A percentile compares a stretch with the other conserved stretches of the same genome.
These are phyloP conservation scores for Leccinum incarnatum DNA, from an alignment of 768 basidiomycete species.

Conservation along the genomic window DNA sequence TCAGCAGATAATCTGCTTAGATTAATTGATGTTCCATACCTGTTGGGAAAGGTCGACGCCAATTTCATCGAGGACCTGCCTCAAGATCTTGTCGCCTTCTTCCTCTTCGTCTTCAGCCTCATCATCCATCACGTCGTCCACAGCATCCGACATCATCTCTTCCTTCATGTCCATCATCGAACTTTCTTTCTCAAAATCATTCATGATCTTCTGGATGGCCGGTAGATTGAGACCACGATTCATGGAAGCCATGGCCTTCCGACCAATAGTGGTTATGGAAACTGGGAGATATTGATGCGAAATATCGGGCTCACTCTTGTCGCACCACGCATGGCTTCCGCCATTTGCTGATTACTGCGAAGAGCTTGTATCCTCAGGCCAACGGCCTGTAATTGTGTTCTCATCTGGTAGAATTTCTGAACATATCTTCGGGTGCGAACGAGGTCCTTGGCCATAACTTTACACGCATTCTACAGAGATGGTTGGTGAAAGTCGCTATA, in stretches of 20 bases:
- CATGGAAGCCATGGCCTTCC: slow-evolving; percentile 97
- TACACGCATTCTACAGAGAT: slow-evolving; percentile 83
- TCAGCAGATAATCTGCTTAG: slow-evolving; percentile 5
- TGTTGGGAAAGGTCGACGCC: slow-evolving; percentile 89
- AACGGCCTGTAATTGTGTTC: slow-evolving; percentile 96
- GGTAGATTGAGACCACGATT: slow-evolving; percentile 95
- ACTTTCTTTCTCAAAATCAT: slow-evolving; percentile 96
- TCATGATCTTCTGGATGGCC: slow-evolving; percentile 93
- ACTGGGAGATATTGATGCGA: background rate
- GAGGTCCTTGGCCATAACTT: slow-evolving; percentile 99
- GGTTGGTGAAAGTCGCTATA: slow-evolving; percentile 15
- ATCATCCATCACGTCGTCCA: slow-evolving; percentile 96
- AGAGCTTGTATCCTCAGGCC: slow-evolving; percentile 93
- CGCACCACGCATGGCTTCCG: slow-evolving; percentile 97
- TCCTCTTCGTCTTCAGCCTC: slow-evolving; percentile 92
- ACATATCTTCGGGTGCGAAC: slow-evolving; percentile 93
- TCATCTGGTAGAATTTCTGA: slow-evolving; percentile 99
- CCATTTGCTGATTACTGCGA: slow-evolving; percentile 98
- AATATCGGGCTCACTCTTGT: slow-evolving; percentile 69
- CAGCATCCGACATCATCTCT: slow-evolving; percentile 99
- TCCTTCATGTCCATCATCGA: slow-evolving; percentile 99
- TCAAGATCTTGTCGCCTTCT: slow-evolving; percentile 93
- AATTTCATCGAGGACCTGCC: slow-evolving; percentile 96
- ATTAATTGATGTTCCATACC: slow-evolving; percentile 36
- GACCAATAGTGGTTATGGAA: slow-evolving; percentile 1